Base-by-base conservation (phyloP, 331 rosid species). In the Pyracantha coccinea region DNA sequence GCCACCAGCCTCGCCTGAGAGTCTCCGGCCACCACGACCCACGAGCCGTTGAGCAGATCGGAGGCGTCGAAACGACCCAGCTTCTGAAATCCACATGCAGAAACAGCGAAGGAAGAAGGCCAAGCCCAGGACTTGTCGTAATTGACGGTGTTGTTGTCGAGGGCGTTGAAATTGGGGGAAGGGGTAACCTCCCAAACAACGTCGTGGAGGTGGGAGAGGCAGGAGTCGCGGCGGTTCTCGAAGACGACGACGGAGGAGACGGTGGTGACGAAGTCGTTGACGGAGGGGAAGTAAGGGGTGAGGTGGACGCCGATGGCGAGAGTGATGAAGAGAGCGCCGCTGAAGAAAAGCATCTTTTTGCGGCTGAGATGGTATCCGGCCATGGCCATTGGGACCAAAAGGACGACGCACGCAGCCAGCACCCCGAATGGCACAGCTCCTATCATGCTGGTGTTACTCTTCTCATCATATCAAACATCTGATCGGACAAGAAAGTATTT, bases 291-390 rank as follows among this genome's bases (percentile, higher is more conserved):
- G 86, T 90, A 89, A 14, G 98, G 94, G 61, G 95, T 89, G 45
- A 93, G 85, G 79, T 93, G 98, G 76, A 93, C 97, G 54, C 96
- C 97, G 67, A 93, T 87, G 17, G 98, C 98, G 64, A 93, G 98
- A 4, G 97, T 83, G 74, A 93, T 91, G 83, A 93, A 93, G 47
- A 93, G 96, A 28, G 96, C 94, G 5, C 97, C 97, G 76, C 97
- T 82, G 85, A 93, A 93, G 78, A 93, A 93, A 55, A 93, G 93
- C 82, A 91, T 89, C 72, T 93, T 93, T 87, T 93, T 93, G 60
- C 98, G 96, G 80, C 98, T 91, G 73, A 91, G 85, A 72, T 93
- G 98, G 89, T 92, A 93, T 15, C 98, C 97, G 6, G 98, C 98
- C 97, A 93, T 91, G 44, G 85, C 97, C 98, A 93, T 93, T n/a